phyloP scores from a whole-genome alignment of 1,139 yeast species.

The Geotrichum europaeum region DNA sequence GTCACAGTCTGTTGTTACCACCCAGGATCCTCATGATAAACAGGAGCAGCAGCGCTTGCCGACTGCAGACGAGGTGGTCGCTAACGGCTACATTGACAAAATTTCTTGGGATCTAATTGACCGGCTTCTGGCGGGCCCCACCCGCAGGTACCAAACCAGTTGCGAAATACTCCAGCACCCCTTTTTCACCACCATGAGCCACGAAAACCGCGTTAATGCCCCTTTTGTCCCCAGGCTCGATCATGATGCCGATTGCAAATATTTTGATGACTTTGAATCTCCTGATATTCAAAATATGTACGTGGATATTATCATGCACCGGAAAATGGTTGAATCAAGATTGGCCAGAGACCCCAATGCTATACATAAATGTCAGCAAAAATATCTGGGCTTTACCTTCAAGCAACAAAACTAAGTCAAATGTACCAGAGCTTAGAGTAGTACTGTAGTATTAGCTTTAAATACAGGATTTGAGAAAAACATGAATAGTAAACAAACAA shows the following conservation, averaged over 20 bases:
- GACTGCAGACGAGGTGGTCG: constrained; percentile 4
- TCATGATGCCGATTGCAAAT: constrained; percentile 16
- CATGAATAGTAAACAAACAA: not conserved
- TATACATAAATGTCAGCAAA: constrained; percentile 8
- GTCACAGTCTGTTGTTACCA: not conserved
- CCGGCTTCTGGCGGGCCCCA: constrained; percentile 9
- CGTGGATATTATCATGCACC: constrained; percentile 16
- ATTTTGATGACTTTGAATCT: constrained; percentile 20
- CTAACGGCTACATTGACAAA: constrained; percentile 8
- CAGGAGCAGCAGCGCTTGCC: not conserved
- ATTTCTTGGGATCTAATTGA: constrained; percentile 15
- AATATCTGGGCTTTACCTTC: constrained; percentile 16
- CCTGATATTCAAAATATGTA: constrained; percentile 17
- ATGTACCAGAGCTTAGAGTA: too few species aligned
- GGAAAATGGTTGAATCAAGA: constrained; percentile 10
- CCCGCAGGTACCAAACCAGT: constrained; percentile 9
- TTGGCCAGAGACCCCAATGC: constrained; percentile 13
- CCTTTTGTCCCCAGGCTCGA: constrained; percentile 17
- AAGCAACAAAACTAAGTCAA: constrained; percentile 4
- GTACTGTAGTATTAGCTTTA: not conserved
- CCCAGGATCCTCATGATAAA: not conserved
- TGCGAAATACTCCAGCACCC: constrained; percentile 13
- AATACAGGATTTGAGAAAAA: not conserved
- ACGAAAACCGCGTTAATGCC: constrained; percentile 8
- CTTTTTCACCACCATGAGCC: constrained; percentile 11